A percentile compares a stretch with the other conserved stretches of the same genome.
These are phyloP conservation scores for Dendrocalamus latiflorus DNA, from an alignment of 202 grass and related monocot species.

Conservation along the genomic window DNA sequence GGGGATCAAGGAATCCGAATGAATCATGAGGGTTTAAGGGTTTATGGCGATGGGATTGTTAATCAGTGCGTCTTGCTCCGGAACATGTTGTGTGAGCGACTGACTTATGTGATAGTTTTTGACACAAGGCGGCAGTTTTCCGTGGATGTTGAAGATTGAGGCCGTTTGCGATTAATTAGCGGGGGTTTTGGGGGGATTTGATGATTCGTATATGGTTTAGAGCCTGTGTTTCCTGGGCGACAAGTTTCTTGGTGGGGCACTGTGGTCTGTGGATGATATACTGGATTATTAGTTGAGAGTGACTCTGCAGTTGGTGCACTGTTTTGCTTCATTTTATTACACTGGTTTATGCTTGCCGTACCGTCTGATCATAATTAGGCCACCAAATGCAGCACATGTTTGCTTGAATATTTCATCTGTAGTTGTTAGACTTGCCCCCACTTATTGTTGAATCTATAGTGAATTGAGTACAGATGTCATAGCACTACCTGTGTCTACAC, in stretches of 20 bases:
- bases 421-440: not conserved
- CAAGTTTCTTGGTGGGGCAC: not conserved
- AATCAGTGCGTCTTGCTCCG: no score
- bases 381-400: not conserved
- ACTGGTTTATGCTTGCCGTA: not conserved
- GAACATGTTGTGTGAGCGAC: no score
- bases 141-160: not conserved
- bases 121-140: not conserved
- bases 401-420: not conserved
- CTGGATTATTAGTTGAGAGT: not conserved
- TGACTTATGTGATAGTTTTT: not conserved
- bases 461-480: not conserved
- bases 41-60: no score
- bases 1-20: no score
- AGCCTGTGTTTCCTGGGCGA: no score
- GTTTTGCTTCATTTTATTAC: not conserved
- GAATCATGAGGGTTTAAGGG: no score
- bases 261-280: not conserved
- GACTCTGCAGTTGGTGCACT: not conserved
- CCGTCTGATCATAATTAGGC: not conserved
- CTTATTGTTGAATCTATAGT: not conserved
- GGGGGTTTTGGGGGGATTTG: no score
- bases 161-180: no score
- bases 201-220: no score
- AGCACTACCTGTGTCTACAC: not conserved